Conservation (phyloP, 2,329 filamentous ascomycete genomes). For the Shiraia bambusicola region DNA sequence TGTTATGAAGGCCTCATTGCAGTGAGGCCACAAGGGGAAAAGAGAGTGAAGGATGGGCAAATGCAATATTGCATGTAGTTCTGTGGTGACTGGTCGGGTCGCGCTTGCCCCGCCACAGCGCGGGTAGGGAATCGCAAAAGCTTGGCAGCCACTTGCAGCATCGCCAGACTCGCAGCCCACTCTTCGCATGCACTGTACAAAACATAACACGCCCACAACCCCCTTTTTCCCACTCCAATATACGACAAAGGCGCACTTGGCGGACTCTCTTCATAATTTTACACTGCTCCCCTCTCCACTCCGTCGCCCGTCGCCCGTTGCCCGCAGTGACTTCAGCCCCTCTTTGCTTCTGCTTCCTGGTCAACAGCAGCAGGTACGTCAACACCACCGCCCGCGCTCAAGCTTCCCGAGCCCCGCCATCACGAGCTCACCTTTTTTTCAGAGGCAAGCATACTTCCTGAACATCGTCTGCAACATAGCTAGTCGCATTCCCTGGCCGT, state of each 20-base stretch:
- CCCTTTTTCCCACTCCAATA: conserved; percentile 10
- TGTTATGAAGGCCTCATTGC: too few relatives aligned
- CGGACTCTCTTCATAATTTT: conserved; percentile 12
- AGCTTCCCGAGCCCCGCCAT: conserved; percentile 22
- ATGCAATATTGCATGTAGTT: too few relatives aligned
- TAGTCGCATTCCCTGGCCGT: conserved; percentile 11
- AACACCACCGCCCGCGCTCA: conserved; percentile 30
- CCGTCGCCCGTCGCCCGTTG: conserved; percentile 13
- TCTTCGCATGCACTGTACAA: conserved; percentile 1
- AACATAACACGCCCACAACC: conserved; percentile 24
- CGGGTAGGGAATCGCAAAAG: conserved; percentile 1
- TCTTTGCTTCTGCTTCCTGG: conserved; percentile 26
- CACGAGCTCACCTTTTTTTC: conserved; percentile 24
- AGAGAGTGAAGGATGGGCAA: neutral
- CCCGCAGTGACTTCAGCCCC: conserved; percentile 21
- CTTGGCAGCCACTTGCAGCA: conserved; percentile 6
- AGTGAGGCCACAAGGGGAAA: neutral
- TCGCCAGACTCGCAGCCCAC: conserved; percentile 6
- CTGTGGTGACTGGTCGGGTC: conserved; percentile 4
- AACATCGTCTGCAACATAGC: conserved; percentile 7
- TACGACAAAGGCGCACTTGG: conserved; percentile 14
- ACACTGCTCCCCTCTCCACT: conserved; percentile 13
- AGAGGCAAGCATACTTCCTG: conserved; percentile 5
- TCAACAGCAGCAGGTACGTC: conserved; percentile 40
- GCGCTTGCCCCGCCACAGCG: conserved; percentile 16